Base-by-base conservation (phyloP, 2,329 filamentous ascomycete species). In the Arachnopeziza araneosa region DNA sequence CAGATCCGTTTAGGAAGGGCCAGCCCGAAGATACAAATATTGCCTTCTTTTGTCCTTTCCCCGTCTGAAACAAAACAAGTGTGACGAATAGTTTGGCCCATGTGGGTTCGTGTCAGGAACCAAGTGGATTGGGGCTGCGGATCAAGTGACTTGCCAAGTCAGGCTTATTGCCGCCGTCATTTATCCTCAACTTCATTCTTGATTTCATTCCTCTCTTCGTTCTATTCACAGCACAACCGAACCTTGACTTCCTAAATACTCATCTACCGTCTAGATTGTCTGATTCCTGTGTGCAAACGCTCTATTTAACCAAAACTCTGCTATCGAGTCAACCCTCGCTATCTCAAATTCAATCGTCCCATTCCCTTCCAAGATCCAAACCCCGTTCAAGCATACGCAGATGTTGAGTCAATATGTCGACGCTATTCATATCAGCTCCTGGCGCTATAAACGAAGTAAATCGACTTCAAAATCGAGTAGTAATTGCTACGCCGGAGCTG, bases 321-420 rank as follows among this genome's bases (percentile, higher is more conserved):
- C 10, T 4, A 32, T 44, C 36, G 36, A 44, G 36, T 14, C 12
- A 19, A 44, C 10, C 4, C 36, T 44, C 36, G 12, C 17, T 12
- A 7, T 17, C 36, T 44, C 10, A 44, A 6, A 19, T 44, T 19
- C 36, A 44, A 44, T 12, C 17, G 17, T 44, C 36, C 36, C 6
- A 14, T 19, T 4, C 12, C 17, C 36, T 44, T 44, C 26, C 36
- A 44, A 44, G 36, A 44, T 14, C 36, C 36, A 14, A 30, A 19
- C 36, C 36, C 36, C 36, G 10, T 19, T 44, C 36, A 44, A 60
- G 61, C 58, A 61, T 67, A 69, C 66, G 66, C 67, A 69, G 67
- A 69, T 69, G 67, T 69, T 68, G 63, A 67, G 63, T 68, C 66
- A 68, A 55, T 69, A 69, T 69, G 67, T 69, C 67, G 64, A 68